A percentile compares a stretch with the other conserved stretches of the same genome.
These are phyloP conservation scores for Gonapodya sp. DNA, from an alignment of 192 early-diverging fungal genomes.

Conservation along the genomic window DNA sequence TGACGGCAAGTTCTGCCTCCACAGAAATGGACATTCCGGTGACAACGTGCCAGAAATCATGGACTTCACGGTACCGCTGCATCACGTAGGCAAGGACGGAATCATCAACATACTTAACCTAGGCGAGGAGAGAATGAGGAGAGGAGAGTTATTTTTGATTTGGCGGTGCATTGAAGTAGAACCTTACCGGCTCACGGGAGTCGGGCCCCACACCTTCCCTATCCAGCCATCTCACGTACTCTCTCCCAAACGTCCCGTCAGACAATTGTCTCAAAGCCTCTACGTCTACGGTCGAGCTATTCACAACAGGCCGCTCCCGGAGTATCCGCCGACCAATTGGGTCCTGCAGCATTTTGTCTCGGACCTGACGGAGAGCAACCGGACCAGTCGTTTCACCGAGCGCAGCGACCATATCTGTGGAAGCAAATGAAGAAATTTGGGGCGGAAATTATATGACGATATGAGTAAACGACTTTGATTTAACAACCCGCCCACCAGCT, in stretches of 20 bases:
- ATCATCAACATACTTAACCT: conserved; percentile 82
- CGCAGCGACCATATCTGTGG: conserved; percentile 72
- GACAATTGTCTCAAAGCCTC: conserved; percentile 50
- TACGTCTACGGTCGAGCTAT: conserved; percentile 57
- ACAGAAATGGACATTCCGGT: conserved; percentile 71
- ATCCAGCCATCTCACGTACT: conserved; percentile 77
- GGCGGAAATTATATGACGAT: background rate
- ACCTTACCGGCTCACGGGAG: conserved; percentile 57
- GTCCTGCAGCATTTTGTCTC: conserved; percentile 68
- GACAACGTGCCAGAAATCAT: conserved; percentile 89
- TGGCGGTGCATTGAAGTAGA: background rate
- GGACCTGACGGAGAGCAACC: conserved; percentile 54
- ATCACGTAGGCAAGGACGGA: conserved; percentile 90
- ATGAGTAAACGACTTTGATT: conserved; percentile 33
- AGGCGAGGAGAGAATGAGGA: background rate
- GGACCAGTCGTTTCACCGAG: conserved; percentile 83
- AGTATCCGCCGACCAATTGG: conserved; percentile 72
- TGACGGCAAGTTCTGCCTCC: conserved; percentile 85
- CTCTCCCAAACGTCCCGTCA: conserved; percentile 69
- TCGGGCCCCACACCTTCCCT: conserved; percentile 70
- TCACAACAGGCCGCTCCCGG: conserved; percentile 68
- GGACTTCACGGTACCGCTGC: conserved; percentile 83
- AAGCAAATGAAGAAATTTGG: background rate
- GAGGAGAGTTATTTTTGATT: background rate
- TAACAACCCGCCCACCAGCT: conserved; percentile 20